phyloP scores from a whole-genome alignment of 78 protist species.

The Tieghemostelium lacteum region DNA sequence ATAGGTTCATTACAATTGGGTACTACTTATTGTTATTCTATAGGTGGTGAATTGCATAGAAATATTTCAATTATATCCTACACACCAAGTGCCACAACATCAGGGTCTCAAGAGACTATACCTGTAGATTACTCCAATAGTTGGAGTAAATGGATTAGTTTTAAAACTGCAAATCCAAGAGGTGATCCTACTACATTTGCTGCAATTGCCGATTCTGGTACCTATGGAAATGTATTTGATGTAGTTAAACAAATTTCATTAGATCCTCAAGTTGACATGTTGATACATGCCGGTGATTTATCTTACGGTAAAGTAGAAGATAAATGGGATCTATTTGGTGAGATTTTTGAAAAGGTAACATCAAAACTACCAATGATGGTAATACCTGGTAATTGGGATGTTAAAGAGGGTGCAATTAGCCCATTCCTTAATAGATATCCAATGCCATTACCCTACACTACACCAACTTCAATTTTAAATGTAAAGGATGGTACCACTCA shows the following conservation, averaged over 20 bases:
- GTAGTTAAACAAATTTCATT: background rate
- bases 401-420: slow-evolving; percentile 30
- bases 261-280: background rate
- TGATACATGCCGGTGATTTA: slow-evolving; percentile 65
- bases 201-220: slow-evolving; percentile 64
- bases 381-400: slow-evolving; percentile 71
- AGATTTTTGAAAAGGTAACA: slow-evolving; percentile 28
- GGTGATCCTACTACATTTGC: slow-evolving; percentile 17
- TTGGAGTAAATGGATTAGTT: slow-evolving; percentile 43
- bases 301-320: slow-evolving; percentile 40
- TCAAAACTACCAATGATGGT: slow-evolving; percentile 28
- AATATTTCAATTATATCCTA: background rate
- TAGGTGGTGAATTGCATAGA: slow-evolving; percentile 22
- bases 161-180: slow-evolving; percentile 8
- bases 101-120: too few species aligned
- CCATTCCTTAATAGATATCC: slow-evolving; percentile 30
- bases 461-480: background rate
- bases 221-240: slow-evolving; percentile 21
- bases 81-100: background rate
- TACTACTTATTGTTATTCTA: slow-evolving; percentile 38
- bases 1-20: background rate
- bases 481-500: background rate
- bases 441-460: slow-evolving; percentile 44
- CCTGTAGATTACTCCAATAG: background rate
- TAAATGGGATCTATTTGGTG: slow-evolving; percentile 58